Evolutionary conservation across 768 basidiomycete species (phyloP).

Genomic region (Termitomyces sp.): DNA sequence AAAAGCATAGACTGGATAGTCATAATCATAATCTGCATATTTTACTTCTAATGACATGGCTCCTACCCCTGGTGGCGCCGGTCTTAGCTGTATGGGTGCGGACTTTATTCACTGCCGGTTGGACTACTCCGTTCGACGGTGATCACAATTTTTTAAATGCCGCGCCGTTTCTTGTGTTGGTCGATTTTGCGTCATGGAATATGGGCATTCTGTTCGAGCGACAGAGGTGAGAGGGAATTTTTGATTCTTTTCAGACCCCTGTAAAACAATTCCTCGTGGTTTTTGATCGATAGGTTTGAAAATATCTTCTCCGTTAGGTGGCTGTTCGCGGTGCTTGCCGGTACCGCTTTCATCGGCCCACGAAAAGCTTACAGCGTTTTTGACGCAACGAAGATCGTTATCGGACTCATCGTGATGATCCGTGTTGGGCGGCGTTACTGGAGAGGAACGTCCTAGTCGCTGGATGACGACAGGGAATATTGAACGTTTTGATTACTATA

Average conservation of each 20-base stretch:
- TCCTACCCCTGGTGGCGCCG: constrained; percentile 72
- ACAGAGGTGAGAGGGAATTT: constrained; percentile 28
- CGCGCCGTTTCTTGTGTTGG: constrained; percentile 57
- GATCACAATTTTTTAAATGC: constrained; percentile 71
- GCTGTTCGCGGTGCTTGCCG: constrained; percentile 44
- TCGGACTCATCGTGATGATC: constrained; percentile 38
- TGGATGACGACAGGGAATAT: not conserved
- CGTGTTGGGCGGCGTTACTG: constrained; percentile 47
- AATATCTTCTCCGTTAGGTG: constrained; percentile 40
- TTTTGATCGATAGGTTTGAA: constrained; percentile 29
- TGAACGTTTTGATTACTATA: not conserved
- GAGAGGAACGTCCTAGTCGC: constrained; percentile 33
- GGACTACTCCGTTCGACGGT: constrained; percentile 73
- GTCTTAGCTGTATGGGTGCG: constrained; percentile 87
- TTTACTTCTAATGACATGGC: constrained; percentile 72
- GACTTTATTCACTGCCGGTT: constrained; percentile 75
- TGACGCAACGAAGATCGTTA: constrained; percentile 46
- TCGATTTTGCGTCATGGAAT: constrained; percentile 54
- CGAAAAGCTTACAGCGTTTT: constrained; percentile 61
- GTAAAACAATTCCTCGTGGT: not conserved
- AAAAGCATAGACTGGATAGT: constrained; percentile 21
- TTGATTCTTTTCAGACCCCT: not conserved
- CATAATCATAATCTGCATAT: constrained; percentile 53
- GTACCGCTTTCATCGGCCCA: constrained; percentile 58
- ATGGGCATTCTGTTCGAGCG: constrained; percentile 34